phyloP scores from a whole-genome alignment of 2,329 filamentous ascomycete species.

The Rutstroemia sp. region DNA sequence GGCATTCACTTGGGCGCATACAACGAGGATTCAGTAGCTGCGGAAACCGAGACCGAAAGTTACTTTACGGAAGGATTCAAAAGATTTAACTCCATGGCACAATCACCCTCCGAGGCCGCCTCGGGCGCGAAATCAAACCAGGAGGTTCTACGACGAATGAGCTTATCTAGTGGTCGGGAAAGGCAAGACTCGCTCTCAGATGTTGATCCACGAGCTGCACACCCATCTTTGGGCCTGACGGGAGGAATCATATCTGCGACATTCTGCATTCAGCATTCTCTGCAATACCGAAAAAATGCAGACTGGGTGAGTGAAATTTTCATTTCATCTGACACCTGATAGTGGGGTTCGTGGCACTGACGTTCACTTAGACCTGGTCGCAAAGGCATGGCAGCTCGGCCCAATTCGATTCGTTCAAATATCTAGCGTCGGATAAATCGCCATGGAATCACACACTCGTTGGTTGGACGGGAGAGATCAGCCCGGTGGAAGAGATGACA shows the following conservation, averaged over 20 bases:
- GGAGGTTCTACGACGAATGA: constrained; percentile 39
- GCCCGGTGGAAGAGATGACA: constrained; percentile 40
- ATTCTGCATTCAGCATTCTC: constrained; percentile 53
- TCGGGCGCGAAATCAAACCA: constrained; percentile 32
- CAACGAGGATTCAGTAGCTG: constrained; percentile 6
- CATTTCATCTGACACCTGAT: background rate
- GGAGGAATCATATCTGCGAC: constrained; percentile 62
- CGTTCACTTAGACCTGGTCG: constrained; percentile 54
- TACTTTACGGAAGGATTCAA: constrained; percentile 22
- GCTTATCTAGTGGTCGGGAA: constrained; percentile 25
- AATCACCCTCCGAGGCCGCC: constrained; percentile 24
- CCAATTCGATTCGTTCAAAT: constrained; percentile 82
- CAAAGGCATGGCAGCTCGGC: constrained; percentile 81
- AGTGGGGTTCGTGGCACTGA: constrained; percentile 11
- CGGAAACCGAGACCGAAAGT: constrained; percentile 7
- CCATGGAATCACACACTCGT: constrained; percentile 90
- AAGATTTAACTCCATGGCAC: constrained; percentile 18
- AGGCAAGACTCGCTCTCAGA: constrained; percentile 43
- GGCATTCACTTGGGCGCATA: constrained; percentile 21
- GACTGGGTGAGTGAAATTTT: constrained; percentile 49
- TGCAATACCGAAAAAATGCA: constrained; percentile 49
- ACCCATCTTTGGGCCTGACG: constrained; percentile 50
- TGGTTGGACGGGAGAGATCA: constrained; percentile 90
- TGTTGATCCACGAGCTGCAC: constrained; percentile 42
- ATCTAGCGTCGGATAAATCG: constrained; percentile 75